Evolutionary conservation across 345 rosid genomes (phyloP).

Genomic region (Iberis pinnata): DNA sequence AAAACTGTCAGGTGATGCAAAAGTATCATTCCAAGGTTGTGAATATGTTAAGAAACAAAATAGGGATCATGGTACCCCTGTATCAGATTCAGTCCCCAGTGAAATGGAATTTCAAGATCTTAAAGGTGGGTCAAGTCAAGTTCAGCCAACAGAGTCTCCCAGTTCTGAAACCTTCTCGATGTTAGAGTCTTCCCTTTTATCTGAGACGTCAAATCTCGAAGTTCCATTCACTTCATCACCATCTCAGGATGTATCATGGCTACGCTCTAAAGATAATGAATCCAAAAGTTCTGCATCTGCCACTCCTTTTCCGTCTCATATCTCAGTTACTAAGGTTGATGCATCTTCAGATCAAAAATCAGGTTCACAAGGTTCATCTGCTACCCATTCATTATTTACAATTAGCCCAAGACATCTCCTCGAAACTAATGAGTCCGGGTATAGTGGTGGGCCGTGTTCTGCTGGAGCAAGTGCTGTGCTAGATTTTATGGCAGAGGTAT

Average conservation of each 20-base stretch:
- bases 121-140: slow-evolving; percentile 32
- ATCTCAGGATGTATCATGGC: slow-evolving; percentile 77
- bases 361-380: slow-evolving; percentile 47
- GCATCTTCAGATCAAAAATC: slow-evolving; percentile 57
- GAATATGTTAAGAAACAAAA: slow-evolving; percentile 42
- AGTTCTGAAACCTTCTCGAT: slow-evolving; percentile 44
- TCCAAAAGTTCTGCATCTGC: slow-evolving; percentile 40
- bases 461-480: slow-evolving; percentile 94
- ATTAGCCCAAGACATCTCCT: slow-evolving; percentile 66
- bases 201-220: slow-evolving; percentile 64
- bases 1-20: slow-evolving; percentile 42
- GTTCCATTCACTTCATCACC: slow-evolving; percentile 46
- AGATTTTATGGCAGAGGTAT: slow-evolving; percentile 96
- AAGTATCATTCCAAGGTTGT: too few species aligned
- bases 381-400: slow-evolving; percentile 45
- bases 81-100: slow-evolving; percentile 49
- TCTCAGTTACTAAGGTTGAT: slow-evolving; percentile 60
- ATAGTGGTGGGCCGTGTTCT: slow-evolving; percentile 98
- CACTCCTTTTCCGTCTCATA: slow-evolving; percentile 56
- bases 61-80: slow-evolving; percentile 39
- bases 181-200: slow-evolving; percentile 55
- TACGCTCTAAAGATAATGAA: slow-evolving; percentile 54
- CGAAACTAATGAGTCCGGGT: slow-evolving; percentile 87
- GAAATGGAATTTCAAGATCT: slow-evolving; percentile 38
- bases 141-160: slow-evolving; percentile 45